Percentiles rank a stretch among this genome's conserved stretches.
phyloP scores from a whole-genome alignment of 176 grass and related monocot species.

The Tuctoria greenei region DNA sequence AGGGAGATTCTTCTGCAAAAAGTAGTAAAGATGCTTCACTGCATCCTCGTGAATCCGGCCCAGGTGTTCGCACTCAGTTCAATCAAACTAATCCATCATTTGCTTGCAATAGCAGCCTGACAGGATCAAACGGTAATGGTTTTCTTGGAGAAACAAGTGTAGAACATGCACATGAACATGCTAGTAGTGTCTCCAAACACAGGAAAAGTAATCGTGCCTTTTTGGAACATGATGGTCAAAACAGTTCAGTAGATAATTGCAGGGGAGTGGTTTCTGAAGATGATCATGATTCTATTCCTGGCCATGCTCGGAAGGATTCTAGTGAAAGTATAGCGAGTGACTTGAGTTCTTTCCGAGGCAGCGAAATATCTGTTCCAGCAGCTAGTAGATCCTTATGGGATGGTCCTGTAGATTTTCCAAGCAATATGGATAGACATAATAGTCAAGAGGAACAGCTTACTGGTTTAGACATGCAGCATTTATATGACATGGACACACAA shows the following conservation, averaged over 20 bases:
- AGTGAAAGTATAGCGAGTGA: conserved; percentile 90
- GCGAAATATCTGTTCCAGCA: conserved; percentile 71
- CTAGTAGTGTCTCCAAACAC: conserved; percentile 33
- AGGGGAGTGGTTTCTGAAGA: conserved; percentile 53
- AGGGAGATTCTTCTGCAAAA: conserved; percentile 55
- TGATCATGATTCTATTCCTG: conserved; percentile 44
- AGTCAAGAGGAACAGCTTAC: conserved; percentile 54
- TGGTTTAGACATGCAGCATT: conserved; percentile 56
- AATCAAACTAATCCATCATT: conserved; percentile 30
- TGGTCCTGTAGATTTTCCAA: conserved; percentile 56
- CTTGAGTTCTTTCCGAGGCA: conserved; percentile 92
- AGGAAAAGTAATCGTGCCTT: conserved; percentile 41
- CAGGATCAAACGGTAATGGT: conserved; percentile 56
- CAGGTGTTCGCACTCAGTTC: conserved; percentile 43
- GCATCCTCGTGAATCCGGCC: conserved; percentile 39
- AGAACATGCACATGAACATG: conserved; percentile 41
- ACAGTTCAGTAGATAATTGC: conserved; percentile 32
- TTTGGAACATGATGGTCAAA: conserved; percentile 46
- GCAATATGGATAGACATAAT: conserved; percentile 59
- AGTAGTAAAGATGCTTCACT: conserved; percentile 29
- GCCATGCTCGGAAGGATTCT: conserved; percentile 78
- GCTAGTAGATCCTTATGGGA: conserved; percentile 68
- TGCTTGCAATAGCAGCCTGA: conserved; percentile 29
- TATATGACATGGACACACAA: conserved; percentile 59
- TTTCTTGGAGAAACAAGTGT: conserved; percentile 51